These are phyloP conservation scores for Chiua virens DNA, from an alignment of 768 basidiomycete species.

Conservation along the genomic window DNA sequence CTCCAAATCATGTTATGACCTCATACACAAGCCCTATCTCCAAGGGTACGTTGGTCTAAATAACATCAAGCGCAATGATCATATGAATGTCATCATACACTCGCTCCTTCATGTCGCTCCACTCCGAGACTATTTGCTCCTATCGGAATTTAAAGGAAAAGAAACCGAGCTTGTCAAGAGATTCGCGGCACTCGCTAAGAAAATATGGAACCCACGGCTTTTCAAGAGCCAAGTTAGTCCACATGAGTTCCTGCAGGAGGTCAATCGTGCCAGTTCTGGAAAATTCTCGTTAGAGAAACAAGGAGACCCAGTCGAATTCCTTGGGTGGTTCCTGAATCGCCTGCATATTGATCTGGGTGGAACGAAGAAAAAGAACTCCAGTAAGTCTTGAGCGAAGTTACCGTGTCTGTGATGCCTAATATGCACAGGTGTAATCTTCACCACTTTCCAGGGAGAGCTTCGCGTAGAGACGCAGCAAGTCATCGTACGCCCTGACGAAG, in stretches of 20 bases:
- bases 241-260: slow-evolving; percentile 98
- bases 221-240: slow-evolving; percentile 99
- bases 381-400: slow-evolving; percentile 46
- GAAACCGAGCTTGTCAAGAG: slow-evolving; percentile 86
- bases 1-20: slow-evolving; percentile 80
- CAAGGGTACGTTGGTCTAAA: slow-evolving; percentile 96
- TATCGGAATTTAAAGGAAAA: slow-evolving; percentile 71
- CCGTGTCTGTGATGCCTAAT: slow-evolving; percentile 18
- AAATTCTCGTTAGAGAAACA: slow-evolving; percentile 93
- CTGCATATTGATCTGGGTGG: slow-evolving; percentile 93
- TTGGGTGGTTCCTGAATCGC: slow-evolving; percentile 93
- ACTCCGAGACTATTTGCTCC: slow-evolving; percentile 82
- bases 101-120: slow-evolving; percentile 89
- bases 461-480: slow-evolving; percentile 93
- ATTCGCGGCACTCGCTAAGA: slow-evolving; percentile 84
- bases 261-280: slow-evolving; percentile 82
- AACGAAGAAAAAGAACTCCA: slow-evolving; percentile 88
- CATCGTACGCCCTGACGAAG: slow-evolving; percentile 74
- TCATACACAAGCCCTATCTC: slow-evolving; percentile 76
- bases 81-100: slow-evolving; percentile 97
- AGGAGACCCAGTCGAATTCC: slow-evolving; percentile 95
- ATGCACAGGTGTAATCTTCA: slow-evolving; percentile 79
- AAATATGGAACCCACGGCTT: slow-evolving; percentile 92
- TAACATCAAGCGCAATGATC: slow-evolving; percentile 96
- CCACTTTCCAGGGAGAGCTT: slow-evolving; percentile 92